phyloP scores from a whole-genome alignment of 768 basidiomycete species.

The Mycena galericulata region DNA sequence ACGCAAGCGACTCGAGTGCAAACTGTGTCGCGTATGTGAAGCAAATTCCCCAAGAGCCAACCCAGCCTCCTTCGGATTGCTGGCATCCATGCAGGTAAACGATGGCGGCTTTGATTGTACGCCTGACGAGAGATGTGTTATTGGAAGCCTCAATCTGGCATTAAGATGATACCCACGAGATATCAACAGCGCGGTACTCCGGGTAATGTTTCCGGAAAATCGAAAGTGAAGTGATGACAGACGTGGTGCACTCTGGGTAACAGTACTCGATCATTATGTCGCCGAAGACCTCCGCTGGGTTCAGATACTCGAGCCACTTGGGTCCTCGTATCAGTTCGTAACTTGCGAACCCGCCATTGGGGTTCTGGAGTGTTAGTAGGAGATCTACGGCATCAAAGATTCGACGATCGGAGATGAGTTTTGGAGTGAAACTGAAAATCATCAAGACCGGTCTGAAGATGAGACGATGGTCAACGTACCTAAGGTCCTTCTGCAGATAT shows the following conservation, averaged over 20 bases:
- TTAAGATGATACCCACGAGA: slow-evolving; percentile 61
- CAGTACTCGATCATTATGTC: slow-evolving; percentile 95
- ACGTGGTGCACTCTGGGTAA: slow-evolving; percentile 98
- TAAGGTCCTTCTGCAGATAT: slow-evolving; percentile 82
- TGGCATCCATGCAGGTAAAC: slow-evolving; percentile 84
- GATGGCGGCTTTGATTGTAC: slow-evolving; percentile 75
- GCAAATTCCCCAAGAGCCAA: slow-evolving; percentile 97
- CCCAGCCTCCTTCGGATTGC: slow-evolving; percentile 89
- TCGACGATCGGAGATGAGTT: slow-evolving; percentile 79
- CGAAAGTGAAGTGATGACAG: slow-evolving; percentile 88
- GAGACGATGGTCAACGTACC: slow-evolving; percentile 73
- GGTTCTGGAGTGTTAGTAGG: slow-evolving; percentile 87
- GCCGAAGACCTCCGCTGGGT: slow-evolving; percentile 98
- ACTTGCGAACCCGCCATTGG: slow-evolving; percentile 89
- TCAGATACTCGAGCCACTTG: slow-evolving; percentile 83
- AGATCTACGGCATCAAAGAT: slow-evolving; percentile 90
- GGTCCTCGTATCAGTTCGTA: slow-evolving; percentile 92
- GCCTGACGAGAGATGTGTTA: slow-evolving; percentile 52
- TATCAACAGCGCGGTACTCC: slow-evolving; percentile 79
- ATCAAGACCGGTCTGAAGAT: background rate
- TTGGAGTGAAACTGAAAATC: slow-evolving; percentile 55
- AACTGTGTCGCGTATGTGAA: slow-evolving; percentile 99
- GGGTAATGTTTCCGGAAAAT: slow-evolving; percentile 88
- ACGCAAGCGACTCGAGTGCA: slow-evolving; percentile 88
- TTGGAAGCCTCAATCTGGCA: background rate